Conservation (phyloP, 2,329 filamentous ascomycete genomes). For the Colletotrichum acutatum region DNA sequence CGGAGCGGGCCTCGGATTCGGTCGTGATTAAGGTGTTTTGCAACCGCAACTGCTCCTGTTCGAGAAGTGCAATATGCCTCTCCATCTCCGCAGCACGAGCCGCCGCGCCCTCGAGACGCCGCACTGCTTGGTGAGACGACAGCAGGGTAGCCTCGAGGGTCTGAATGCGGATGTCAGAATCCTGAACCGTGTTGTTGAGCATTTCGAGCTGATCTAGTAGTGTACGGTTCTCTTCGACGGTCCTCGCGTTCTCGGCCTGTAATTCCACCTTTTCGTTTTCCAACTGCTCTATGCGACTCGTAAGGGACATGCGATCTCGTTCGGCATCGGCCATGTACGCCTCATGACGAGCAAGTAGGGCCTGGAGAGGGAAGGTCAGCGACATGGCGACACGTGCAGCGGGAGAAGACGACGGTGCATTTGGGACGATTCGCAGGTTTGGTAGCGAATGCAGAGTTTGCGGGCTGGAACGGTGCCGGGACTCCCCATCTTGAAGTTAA, state of each 20-base stretch:
- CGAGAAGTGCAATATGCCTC: conserved; percentile 80
- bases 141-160: conserved; percentile 81
- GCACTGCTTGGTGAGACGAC: conserved; percentile 81
- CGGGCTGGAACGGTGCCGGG: conserved; percentile 39
- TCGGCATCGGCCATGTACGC: conserved; percentile 94
- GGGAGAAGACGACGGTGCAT: conserved; percentile 34
- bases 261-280: conserved; percentile 79
- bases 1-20: conserved; percentile 80
- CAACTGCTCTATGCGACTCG: conserved; percentile 77
- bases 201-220: conserved; percentile 87
- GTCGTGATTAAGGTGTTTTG: conserved; percentile 74
- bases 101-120: conserved; percentile 78
- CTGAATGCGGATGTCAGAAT: conserved; percentile 84
- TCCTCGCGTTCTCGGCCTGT: conserved; percentile 80
- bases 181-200: conserved; percentile 81
- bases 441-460: conserved; percentile 31
- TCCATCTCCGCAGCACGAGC: conserved; percentile 83
- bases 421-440: conserved; percentile 30
- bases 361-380: conserved; percentile 84
- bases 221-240: conserved; percentile 83
- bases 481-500: conserved; percentile 20
- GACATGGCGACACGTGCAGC: conserved; percentile 45
- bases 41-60: conserved; percentile 81
- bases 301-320: conserved; percentile 81
- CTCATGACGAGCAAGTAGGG: conserved; percentile 90